Conservation (phyloP, 1,284 basidiomycete genomes). For the Ustilago vetiveriae region DNA sequence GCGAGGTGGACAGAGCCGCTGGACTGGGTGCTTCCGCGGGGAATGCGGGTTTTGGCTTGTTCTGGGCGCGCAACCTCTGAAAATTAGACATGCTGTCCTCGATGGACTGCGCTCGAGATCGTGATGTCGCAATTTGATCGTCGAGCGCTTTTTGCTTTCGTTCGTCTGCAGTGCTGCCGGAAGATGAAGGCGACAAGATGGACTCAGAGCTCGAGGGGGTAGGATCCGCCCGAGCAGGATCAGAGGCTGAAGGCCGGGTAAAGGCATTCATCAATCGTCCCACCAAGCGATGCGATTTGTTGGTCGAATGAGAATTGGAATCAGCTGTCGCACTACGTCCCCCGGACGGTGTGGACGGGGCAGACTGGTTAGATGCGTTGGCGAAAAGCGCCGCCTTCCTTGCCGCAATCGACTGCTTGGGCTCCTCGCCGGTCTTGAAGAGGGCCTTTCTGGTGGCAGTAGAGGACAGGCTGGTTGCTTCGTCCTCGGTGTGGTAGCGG, state of each 20-base stretch:
- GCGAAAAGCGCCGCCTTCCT: conserved; percentile 39
- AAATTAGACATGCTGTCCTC: conserved; percentile 11
- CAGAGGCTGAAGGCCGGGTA: conserved; percentile 15
- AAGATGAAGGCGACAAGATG: background rate
- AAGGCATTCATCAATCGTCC: conserved; percentile 43
- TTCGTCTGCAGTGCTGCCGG: background rate
- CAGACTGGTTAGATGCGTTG: conserved; percentile 17
- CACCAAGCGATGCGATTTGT: conserved; percentile 31
- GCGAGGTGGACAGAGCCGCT: conserved; percentile 43
- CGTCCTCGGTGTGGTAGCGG: conserved; percentile 33
- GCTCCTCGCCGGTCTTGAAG: conserved; percentile 34
- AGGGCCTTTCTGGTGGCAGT: conserved; percentile 9
- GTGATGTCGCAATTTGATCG: background rate
- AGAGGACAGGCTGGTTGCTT: conserved; percentile 8
- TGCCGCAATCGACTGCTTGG: conserved; percentile 30
- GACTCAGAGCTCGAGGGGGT: background rate
- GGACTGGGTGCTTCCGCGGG: conserved; percentile 12
- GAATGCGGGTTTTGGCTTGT: conserved; percentile 22
- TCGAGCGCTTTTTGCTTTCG: background rate
- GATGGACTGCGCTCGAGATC: conserved; percentile 4
- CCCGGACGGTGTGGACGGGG: conserved; percentile 19
- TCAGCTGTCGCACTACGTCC: conserved; percentile 4
- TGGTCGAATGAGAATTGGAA: background rate
- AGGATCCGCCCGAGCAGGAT: conserved; percentile 9
- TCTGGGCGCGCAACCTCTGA: conserved; percentile 7